phyloP scores from a whole-genome alignment of 352 stramenopile species.

The Aphanomyces astaci region DNA sequence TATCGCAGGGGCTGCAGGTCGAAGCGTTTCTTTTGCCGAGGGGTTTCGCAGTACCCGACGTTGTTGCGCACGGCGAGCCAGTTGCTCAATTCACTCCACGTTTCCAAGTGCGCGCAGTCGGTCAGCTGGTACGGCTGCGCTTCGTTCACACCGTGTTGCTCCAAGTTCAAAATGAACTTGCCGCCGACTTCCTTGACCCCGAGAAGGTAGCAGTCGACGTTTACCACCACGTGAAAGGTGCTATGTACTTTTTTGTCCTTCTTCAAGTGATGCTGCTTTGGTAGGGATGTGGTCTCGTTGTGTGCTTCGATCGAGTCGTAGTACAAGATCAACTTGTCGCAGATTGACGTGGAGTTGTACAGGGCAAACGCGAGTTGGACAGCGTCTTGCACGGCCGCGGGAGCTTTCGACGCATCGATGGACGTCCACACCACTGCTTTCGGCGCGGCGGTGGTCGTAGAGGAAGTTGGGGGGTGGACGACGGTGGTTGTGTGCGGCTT shows the following conservation, averaged over 20 bases:
- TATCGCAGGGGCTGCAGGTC: constrained; percentile 14
- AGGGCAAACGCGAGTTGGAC: constrained; percentile 8
- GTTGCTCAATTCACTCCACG: constrained; percentile 12
- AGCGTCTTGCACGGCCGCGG: not conserved
- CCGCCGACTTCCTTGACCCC: constrained; percentile 3
- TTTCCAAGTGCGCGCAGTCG: constrained; percentile 13
- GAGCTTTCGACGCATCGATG: not conserved
- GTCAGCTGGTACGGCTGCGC: constrained; percentile 7
- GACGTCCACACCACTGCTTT: not conserved
- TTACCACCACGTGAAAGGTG: constrained; percentile 14
- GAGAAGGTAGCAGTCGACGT: not conserved
- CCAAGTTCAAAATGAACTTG: constrained; percentile 20
- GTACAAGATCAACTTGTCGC: constrained; percentile 11
- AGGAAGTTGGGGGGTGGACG: not conserved
- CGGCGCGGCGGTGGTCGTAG: not conserved
- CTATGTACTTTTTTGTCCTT: too few species aligned
- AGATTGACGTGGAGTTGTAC: constrained; percentile 17
- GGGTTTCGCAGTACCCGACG: constrained; percentile 14
- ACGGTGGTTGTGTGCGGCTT: not conserved
- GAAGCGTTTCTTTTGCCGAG: constrained; percentile 16
- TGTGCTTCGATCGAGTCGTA: constrained; percentile 20
- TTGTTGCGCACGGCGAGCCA: constrained; percentile 21
- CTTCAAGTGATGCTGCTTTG: not conserved
- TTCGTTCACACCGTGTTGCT: constrained; percentile 13
- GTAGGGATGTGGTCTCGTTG: not conserved